Evolutionary conservation across 306 rosid species (phyloP).

Genomic region (Trifolium subterraneum): DNA sequence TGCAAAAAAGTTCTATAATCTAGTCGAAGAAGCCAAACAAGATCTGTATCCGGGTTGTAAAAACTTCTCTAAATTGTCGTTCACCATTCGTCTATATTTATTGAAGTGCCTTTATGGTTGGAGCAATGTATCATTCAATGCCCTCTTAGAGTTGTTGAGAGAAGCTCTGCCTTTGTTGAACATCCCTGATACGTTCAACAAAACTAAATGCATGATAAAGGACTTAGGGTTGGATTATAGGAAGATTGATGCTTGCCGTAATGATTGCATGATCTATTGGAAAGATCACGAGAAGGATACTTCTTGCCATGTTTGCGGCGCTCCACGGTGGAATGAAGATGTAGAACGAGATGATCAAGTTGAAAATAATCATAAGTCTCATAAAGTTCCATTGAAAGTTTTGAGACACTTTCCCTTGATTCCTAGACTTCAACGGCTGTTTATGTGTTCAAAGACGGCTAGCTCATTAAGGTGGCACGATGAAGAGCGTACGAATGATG

Average conservation of each 20-base stretch:
- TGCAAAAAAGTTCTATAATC: background rate
- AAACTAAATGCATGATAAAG: background rate
- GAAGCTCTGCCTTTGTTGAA: no score
- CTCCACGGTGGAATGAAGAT: background rate
- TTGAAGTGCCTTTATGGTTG: no score
- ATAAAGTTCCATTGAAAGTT: background rate
- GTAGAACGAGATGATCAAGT: background rate
- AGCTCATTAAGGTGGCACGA: background rate
- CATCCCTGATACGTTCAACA: no score
- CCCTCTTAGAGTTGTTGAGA: no score
- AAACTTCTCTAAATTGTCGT: background rate
- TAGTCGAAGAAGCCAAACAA: background rate
- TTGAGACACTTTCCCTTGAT: no score
- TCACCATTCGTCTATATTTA: background rate
- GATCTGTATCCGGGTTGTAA: background rate
- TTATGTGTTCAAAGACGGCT: background rate
- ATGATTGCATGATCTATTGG: background rate
- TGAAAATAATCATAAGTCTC: background rate
- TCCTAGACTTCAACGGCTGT: background rate
- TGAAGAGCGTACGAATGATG: background rate
- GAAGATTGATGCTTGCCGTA: background rate
- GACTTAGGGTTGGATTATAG: background rate
- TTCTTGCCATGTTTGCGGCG: background rate
- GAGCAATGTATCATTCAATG: no score
- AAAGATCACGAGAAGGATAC: background rate